Percentiles rank a stretch among this genome's conserved stretches.
phyloP scores from a whole-genome alignment of 1,284 basidiomycete species.

The Fomes fomentarius region DNA sequence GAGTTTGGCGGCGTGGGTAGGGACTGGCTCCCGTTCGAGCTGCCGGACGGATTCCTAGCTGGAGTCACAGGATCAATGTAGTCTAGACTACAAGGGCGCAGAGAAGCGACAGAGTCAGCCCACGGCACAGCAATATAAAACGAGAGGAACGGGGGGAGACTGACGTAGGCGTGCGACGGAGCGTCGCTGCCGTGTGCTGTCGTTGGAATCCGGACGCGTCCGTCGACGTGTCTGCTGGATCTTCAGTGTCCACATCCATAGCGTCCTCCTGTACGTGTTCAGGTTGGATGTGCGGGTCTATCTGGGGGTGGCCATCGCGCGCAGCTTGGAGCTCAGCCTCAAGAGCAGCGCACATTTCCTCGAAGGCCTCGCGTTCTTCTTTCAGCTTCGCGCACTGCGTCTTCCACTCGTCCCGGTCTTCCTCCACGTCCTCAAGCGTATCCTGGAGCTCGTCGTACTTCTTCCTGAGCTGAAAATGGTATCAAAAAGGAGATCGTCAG shows the following conservation, averaged over 20 bases:
- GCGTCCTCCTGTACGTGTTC: too few species aligned
- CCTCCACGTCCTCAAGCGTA: too few species aligned
- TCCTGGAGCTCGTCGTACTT: too few species aligned
- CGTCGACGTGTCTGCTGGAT: too few species aligned
- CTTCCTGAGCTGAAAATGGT: too few species aligned
- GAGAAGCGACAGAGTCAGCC: too few species aligned
- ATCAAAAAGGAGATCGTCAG: too few species aligned
- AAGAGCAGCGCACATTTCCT: not conserved
- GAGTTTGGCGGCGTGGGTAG: not conserved
- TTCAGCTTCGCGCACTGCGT: not conserved
- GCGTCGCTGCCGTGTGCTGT: not conserved
- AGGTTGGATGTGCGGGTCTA: too few species aligned
- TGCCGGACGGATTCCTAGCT: not conserved
- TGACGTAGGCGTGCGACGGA: not conserved
- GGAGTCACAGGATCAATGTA: not conserved
- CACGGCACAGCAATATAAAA: too few species aligned
- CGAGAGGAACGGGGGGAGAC: not conserved
- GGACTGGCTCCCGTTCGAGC: not conserved
- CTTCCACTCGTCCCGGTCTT: not conserved
- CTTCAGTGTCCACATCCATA: too few species aligned
- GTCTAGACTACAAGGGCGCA: not conserved
- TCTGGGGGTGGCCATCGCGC: not conserved
- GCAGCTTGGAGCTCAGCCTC: not conserved
- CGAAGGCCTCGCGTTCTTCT: not conserved
- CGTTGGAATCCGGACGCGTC: too few species aligned